Percentiles rank a stretch among this genome's conserved stretches.
Evolutionary conservation across 192 early-diverging fungal species (phyloP).

Genomic region (Coemansia umbellata): DNA sequence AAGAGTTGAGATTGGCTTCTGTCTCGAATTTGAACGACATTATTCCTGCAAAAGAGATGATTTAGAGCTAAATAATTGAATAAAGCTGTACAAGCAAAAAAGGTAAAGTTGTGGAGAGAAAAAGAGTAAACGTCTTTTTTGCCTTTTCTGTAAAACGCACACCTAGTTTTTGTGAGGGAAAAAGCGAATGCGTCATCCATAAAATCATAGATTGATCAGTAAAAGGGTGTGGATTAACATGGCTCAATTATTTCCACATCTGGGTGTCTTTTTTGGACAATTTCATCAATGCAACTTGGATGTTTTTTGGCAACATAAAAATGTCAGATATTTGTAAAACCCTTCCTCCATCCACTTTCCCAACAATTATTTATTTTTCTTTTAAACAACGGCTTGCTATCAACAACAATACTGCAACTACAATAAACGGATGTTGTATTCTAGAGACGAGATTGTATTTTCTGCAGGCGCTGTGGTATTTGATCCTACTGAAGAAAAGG

Average conservation of each 20-base stretch:
- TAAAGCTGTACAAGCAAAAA: not conserved
- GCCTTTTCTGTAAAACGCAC: not conserved
- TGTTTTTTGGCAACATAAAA: constrained; percentile 1
- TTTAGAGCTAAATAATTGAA: constrained; percentile 2
- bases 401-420: no score
- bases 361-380: not conserved
- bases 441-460: constrained; percentile 14
- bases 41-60: not conserved
- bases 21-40: constrained; percentile 36
- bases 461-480: constrained; percentile 48
- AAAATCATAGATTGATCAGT: no score
- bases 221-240: no score
- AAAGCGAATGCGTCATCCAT: not conserved
- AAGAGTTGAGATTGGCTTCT: constrained; percentile 1
- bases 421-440: constrained; percentile 35
- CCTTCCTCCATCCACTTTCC: not conserved
- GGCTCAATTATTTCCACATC: no score
- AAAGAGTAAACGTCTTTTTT: no score
- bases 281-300: not conserved
- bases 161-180: not conserved
- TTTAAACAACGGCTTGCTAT: not conserved
- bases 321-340: not conserved
- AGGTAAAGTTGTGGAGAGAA: no score
- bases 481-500: constrained; percentile 1
- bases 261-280: not conserved